Evolutionary conservation across 352 stramenopile species (phyloP).

Genomic region (Peronospora farinosa): DNA sequence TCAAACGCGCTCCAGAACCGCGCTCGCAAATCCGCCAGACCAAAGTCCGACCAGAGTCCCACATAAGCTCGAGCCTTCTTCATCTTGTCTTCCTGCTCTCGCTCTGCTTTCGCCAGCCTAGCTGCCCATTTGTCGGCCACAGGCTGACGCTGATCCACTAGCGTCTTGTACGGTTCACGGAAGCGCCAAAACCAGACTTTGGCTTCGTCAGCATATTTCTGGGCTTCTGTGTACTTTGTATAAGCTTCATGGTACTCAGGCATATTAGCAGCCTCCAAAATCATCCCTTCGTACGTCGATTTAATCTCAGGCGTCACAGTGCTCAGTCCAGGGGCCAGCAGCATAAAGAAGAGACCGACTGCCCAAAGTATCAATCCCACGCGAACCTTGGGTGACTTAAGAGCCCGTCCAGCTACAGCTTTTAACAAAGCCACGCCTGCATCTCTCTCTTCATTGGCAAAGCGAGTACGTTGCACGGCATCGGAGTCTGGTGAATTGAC

Average conservation of each 20-base stretch:
- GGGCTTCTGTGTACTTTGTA: slow-evolving; percentile 40
- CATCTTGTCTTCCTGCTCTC: slow-evolving; percentile 60
- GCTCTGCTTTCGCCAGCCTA: slow-evolving; percentile 51
- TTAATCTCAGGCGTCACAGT: slow-evolving; percentile 74
- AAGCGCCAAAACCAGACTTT: slow-evolving; percentile 87
- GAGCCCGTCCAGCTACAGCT: slow-evolving; percentile 40
- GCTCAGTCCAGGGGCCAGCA: slow-evolving; percentile 53
- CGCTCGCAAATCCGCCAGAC: slow-evolving; percentile 60
- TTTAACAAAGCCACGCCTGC: slow-evolving; percentile 50
- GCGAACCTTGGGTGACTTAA: slow-evolving; percentile 58
- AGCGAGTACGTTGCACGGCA: slow-evolving; percentile 27
- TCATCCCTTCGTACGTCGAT: slow-evolving; percentile 63
- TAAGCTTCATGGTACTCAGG: slow-evolving; percentile 73
- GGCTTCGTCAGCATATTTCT: slow-evolving; percentile 53
- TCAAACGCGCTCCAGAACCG: slow-evolving; percentile 82
- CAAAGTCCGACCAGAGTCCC: slow-evolving; percentile 81
- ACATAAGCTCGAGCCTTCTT: slow-evolving; percentile 73
- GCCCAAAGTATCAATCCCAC: slow-evolving; percentile 61
- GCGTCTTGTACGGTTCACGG: slow-evolving; percentile 59
- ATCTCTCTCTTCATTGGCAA: slow-evolving; percentile 24
- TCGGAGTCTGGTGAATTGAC: slow-evolving; percentile 17
- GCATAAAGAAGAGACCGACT: slow-evolving; percentile 81
- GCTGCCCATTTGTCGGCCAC: slow-evolving; percentile 54
- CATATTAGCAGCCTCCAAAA: slow-evolving; percentile 71
- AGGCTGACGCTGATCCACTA: slow-evolving; percentile 50